Evolutionary conservation across 495 filamentous ascomycete genomes (phyloP).

Genomic region (Xylaria sp.): DNA sequence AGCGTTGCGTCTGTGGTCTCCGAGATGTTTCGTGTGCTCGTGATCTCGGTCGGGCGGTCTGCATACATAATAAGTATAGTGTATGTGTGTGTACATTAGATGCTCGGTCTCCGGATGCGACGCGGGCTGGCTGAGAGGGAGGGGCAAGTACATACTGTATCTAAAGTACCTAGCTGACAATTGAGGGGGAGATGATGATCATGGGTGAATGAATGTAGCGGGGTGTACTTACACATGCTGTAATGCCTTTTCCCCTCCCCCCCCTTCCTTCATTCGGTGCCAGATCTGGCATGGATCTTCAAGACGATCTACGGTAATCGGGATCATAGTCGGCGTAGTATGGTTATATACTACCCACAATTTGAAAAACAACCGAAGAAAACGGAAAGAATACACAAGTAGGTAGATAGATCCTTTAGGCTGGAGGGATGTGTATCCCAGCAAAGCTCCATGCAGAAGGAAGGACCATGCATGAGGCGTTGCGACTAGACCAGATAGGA

Average conservation of each 20-base stretch:
- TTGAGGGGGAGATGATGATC: neutral
- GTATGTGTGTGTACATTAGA: neutral
- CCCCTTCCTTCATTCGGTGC: neutral
- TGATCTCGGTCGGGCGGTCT: neutral
- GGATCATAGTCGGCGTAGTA: neutral
- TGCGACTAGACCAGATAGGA: neutral
- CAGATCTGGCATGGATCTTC: neutral
- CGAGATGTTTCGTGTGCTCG: neutral
- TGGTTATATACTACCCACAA: neutral
- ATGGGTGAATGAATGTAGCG: neutral
- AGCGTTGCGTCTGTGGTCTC: too few relatives aligned
- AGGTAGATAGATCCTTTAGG: neutral
- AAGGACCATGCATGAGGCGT: conserved; percentile 20
- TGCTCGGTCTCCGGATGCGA: conserved; percentile 21
- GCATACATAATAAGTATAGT: neutral
- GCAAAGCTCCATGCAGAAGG: neutral
- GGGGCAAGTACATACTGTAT: neutral
- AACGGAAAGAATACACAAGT: neutral
- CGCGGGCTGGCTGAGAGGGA: neutral
- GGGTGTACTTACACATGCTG: neutral
- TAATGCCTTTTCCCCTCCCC: neutral
- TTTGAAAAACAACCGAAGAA: neutral
- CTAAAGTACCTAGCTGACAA: too few relatives aligned
- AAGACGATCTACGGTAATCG: neutral
- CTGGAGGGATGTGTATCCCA: conserved; percentile 19